Evolutionary conservation across 305 asterid species (phyloP).

Genomic region (Plantago rigida): DNA sequence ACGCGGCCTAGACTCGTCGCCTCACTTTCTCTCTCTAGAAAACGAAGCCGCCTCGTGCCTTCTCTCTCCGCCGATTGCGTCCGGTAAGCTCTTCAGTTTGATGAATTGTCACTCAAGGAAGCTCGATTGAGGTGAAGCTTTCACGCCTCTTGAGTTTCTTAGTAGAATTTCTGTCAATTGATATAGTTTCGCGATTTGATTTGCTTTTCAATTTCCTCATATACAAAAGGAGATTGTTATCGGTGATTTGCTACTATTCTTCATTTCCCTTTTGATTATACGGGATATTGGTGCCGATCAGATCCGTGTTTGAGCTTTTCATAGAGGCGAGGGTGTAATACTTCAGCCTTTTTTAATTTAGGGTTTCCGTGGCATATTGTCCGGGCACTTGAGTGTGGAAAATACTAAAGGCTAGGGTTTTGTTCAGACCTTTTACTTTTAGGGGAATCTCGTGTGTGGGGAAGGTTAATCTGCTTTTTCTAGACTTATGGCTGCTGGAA

Average conservation of each 20-base stretch:
- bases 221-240: conserved; percentile 5
- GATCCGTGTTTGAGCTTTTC: conserved; percentile 26
- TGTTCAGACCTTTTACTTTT: conserved; percentile 12
- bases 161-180: conserved; percentile 17
- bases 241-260: background rate
- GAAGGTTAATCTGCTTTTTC: conserved; percentile 24
- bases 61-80: conserved; percentile 16
- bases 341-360: conserved; percentile 7
- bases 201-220: background rate
- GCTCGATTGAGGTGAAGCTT: conserved; percentile 19
- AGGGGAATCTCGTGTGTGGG: conserved; percentile 17
- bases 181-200: conserved; percentile 19
- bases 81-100: conserved; percentile 33
- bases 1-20: conserved; percentile 32
- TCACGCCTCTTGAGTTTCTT: conserved; percentile 17
- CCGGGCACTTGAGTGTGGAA: conserved; percentile 3
- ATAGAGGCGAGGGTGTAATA: background rate
- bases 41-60: conserved; percentile 29
- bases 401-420: conserved; percentile 34
- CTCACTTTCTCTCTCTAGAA: conserved; percentile 34
- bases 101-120: conserved; percentile 17
- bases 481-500: conserved; percentile 61
- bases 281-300: conserved; percentile 18
- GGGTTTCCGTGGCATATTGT: background rate
- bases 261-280: conserved; percentile 9